phyloP scores from a whole-genome alignment of 2,329 filamentous ascomycete species.

The Neurospora crassa region DNA sequence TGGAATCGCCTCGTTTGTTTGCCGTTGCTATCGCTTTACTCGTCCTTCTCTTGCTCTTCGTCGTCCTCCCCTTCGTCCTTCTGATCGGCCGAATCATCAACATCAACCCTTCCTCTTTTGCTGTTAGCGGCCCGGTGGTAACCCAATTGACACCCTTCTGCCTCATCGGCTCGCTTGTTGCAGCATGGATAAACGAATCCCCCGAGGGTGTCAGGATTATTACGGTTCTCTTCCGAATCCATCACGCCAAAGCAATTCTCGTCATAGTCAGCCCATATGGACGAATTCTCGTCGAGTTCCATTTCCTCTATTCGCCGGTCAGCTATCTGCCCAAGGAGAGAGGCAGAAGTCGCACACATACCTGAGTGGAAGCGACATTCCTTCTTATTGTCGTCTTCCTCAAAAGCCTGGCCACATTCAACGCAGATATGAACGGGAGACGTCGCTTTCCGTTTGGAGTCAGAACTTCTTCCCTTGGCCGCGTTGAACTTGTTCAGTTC shows the following conservation, averaged over 20 bases:
- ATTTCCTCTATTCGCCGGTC: neutral
- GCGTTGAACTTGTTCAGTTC: neutral
- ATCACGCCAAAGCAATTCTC: neutral
- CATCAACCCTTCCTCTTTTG: neutral
- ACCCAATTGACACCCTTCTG: neutral
- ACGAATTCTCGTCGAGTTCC: neutral
- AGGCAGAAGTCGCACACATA: neutral
- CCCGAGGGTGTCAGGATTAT: neutral
- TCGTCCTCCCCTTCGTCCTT: neutral
- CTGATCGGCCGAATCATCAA: neutral
- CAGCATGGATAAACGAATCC: neutral
- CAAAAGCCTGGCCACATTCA: neutral
- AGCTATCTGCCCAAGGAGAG: neutral
- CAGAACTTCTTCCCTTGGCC: neutral
- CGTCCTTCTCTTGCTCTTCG: neutral
- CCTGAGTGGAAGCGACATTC: neutral
- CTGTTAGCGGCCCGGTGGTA: neutral
- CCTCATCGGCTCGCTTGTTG: neutral
- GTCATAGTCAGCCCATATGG: neutral
- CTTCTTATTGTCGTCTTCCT: neutral
- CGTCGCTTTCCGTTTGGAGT: neutral
- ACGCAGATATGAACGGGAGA: neutral
- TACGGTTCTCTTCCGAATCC: neutral
- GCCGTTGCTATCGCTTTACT: neutral
- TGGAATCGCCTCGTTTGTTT: too few species aligned